Percentiles rank a stretch among this genome's conserved stretches.
Evolutionary conservation across 106 monocot species (phyloP).

Genomic region (Dioscorea zingiberensis): DNA sequence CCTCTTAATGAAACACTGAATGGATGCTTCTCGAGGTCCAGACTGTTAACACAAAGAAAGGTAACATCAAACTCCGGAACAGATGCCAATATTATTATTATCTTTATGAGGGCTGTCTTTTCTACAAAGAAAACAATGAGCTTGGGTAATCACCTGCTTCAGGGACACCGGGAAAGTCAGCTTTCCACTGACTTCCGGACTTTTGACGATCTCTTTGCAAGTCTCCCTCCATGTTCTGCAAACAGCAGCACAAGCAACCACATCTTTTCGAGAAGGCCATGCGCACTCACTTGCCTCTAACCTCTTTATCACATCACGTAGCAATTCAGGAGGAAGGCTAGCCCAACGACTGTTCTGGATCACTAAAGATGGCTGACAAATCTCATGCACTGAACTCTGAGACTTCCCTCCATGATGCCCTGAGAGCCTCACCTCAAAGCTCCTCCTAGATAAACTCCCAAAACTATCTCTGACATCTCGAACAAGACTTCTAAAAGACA

Average conservation of each 20-base stretch:
- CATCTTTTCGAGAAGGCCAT: conserved; percentile 39
- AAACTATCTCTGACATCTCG: conserved; percentile 46
- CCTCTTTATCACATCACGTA: conserved; percentile 41
- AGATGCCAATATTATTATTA: too few relatives aligned
- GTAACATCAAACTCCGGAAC: too few relatives aligned
- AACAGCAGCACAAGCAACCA: conserved; percentile 14
- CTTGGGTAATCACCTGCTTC: conserved; percentile 26
- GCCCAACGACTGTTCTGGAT: conserved; percentile 39
- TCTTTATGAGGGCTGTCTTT: too few relatives aligned
- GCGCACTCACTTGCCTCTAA: conserved; percentile 35
- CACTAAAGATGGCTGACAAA: conserved; percentile 6
- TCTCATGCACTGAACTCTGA: conserved; percentile 23
- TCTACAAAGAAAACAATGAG: not conserved
- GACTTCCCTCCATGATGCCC: conserved; percentile 22
- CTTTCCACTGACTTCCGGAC: conserved; percentile 45
- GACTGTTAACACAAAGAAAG: conserved; percentile 20
- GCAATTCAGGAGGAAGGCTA: conserved; percentile 39
- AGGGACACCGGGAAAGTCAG: conserved; percentile 47
- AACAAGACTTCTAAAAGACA: conserved; percentile 45
- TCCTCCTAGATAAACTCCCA: conserved; percentile 40
- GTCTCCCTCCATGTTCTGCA: conserved; percentile 38
- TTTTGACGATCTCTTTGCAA: conserved; percentile 45
- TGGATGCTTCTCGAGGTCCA: conserved; percentile 39
- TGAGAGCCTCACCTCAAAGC: too few relatives aligned
- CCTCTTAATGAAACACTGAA: conserved; percentile 55